Conservation (phyloP, 345 rosid species). For the Physaria fendleri region DNA sequence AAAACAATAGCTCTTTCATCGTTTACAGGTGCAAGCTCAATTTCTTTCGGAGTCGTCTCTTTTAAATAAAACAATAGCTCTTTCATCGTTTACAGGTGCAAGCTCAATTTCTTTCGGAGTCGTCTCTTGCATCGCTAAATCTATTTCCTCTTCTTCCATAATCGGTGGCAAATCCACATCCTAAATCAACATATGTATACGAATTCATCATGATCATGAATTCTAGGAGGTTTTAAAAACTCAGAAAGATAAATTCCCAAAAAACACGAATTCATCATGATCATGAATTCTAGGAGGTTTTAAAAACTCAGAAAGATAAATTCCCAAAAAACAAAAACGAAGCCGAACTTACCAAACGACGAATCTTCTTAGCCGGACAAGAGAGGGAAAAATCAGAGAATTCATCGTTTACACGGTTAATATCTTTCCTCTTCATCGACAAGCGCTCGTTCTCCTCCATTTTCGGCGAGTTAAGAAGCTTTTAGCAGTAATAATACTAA, state of each 20-base stretch:
- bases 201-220: not conserved
- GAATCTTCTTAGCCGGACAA: constrained; percentile 72
- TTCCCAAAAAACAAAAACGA: no score
- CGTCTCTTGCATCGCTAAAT: constrained; percentile 5
- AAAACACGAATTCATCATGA: not conserved
- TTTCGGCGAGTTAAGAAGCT: not conserved
- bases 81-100: constrained; percentile 40
- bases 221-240: not conserved
- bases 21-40: constrained; percentile 19
- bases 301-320: not conserved
- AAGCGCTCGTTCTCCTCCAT: constrained; percentile 2
- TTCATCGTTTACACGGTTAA: constrained; percentile 59
- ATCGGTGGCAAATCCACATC: constrained; percentile 54
- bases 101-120: not conserved
- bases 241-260: no score
- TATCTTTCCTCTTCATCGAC: constrained; percentile 46
- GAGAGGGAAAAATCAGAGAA: constrained; percentile 77
- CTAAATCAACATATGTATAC: constrained; percentile 4
- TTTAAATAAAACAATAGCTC: constrained; percentile 69
- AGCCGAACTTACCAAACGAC: constrained; percentile 93
- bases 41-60: not conserved
- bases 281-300: not conserved
- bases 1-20: constrained; percentile 70
- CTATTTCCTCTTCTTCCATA: constrained; percentile 47
- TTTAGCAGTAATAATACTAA: not conserved